A percentile compares a stretch with the other conserved stretches of the same genome.
These are phyloP conservation scores for Botrytis byssoidea DNA, from an alignment of 2,329 filamentous ascomycete genomes.

Conservation along the genomic window DNA sequence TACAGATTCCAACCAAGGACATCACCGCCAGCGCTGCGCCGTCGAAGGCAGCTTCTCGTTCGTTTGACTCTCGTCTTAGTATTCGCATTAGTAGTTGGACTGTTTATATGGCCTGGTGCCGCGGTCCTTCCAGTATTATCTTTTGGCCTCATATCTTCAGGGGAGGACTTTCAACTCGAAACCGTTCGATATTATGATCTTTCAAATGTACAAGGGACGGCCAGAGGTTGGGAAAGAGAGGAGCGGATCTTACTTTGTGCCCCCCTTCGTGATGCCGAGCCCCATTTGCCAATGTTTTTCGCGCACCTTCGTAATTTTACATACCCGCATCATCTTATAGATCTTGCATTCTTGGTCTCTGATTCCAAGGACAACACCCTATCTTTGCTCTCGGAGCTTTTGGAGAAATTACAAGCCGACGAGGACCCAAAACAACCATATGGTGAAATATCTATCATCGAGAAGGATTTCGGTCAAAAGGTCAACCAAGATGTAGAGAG, in stretches of 20 bases:
- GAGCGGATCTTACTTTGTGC: slow-evolving; percentile 95
- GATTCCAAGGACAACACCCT: slow-evolving; percentile 95
- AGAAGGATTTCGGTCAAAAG: slow-evolving; percentile 98
- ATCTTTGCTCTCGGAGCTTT: slow-evolving; percentile 67
- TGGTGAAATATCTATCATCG: slow-evolving; percentile 94
- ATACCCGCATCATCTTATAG: slow-evolving; percentile 94
- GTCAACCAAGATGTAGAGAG: slow-evolving; percentile 98
- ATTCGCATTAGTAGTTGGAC: slow-evolving; percentile 62
- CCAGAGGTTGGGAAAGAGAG: slow-evolving; percentile 91
- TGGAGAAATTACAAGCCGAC: slow-evolving; percentile 78
- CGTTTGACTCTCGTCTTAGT: slow-evolving; percentile 61
- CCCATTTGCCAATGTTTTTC: slow-evolving; percentile 97
- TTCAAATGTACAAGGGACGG: slow-evolving; percentile 84
- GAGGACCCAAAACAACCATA: slow-evolving; percentile 78
- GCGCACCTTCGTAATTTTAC: slow-evolving; percentile 95
- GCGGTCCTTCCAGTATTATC: slow-evolving; percentile 62
- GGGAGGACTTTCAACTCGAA: slow-evolving; percentile 76
- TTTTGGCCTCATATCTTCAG: slow-evolving; percentile 66
- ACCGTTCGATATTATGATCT: slow-evolving; percentile 97
- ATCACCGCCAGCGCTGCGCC: slow-evolving; percentile 66
- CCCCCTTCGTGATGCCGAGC: slow-evolving; percentile 85
- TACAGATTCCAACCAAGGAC: slow-evolving; percentile 80
- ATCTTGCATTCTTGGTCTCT: slow-evolving; percentile 93
- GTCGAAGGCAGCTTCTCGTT: slow-evolving; percentile 69
- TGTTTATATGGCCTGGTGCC: slow-evolving; percentile 73